Conservation (phyloP, 2,329 filamentous ascomycete genomes). For the Paraphaeosphaeria sporulosa region DNA sequence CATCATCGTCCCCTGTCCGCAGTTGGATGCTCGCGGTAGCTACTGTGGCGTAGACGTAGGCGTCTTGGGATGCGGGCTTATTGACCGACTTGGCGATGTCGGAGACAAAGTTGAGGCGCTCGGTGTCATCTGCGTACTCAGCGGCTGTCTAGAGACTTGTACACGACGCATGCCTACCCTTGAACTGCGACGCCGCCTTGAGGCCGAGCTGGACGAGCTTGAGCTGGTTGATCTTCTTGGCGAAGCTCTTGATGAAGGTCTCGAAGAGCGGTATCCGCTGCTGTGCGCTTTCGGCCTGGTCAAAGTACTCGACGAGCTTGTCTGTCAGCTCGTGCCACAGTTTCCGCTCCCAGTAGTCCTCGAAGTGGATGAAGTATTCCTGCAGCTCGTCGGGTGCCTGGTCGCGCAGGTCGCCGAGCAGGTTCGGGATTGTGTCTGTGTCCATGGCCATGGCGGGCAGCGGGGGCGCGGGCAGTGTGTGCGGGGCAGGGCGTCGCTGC, state of each 20-base stretch:
- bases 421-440: constrained; percentile 86
- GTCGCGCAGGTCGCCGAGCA: constrained; percentile 90
- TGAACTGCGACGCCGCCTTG: constrained; percentile 84
- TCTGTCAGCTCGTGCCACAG: constrained; percentile 99
- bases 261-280: constrained; percentile 93
- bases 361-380: constrained; percentile 86
- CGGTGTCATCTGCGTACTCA: constrained; percentile 74
- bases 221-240: constrained; percentile 98
- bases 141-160: constrained; percentile 1
- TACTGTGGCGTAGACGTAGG: constrained; percentile 91
- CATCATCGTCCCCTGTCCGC: constrained; percentile 78
- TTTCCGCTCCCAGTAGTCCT: constrained; percentile 98
- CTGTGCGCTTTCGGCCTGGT: constrained; percentile 76
- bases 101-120: constrained; percentile 85
- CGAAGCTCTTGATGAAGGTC: constrained; percentile 93
- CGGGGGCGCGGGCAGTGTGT: not conserved
- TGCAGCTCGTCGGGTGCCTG: constrained; percentile 87
- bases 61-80: constrained; percentile 91
- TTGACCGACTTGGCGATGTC: constrained; percentile 87
- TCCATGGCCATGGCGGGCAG: constrained; percentile 68
- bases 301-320: constrained; percentile 86
- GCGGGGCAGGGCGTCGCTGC: not conserved
- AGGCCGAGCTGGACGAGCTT: constrained; percentile 93
- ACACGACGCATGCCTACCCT: constrained; percentile 60
- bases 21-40: constrained; percentile 89